Evolutionary conservation across 768 basidiomycete genomes (phyloP), one percentile per base, ranked within the genome.

Genomic region (Auricularia cornea): DNA sequence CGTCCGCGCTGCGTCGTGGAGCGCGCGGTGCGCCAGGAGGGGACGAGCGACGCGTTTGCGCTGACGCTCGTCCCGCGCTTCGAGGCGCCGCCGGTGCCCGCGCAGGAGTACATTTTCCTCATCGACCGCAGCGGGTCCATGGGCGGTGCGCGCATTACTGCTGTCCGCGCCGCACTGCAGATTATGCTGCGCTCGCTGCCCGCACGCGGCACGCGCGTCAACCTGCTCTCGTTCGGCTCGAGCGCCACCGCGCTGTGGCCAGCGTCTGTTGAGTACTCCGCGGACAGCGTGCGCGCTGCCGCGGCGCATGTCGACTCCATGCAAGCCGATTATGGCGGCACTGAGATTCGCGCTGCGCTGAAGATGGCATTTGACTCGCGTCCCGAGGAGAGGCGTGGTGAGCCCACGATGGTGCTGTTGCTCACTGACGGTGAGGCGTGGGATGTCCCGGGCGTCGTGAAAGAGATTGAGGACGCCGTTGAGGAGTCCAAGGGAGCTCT

Each of bases 1-100:
- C 66, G 70, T 10, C 83, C 86, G 2, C 78, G 84, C 10, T 85
- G 84, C 64, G 81, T 86, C 67, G 83, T 79, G 1, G 83, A 86
- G n/a, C 51, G 51, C 6, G 6, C 20, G 16, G 8, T 23, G 8
- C 20, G 16, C 10, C 16, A 52, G 8, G 51, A n/a, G 8, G 23
- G 20, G 10, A n/a, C 26, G 20, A 10, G 10, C 16, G 0, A 71
- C 86, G 73, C 83, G 81, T 33, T 64, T 51, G 32, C 62, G 41
- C 68, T 85, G 32, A 81, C 79, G 0, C 68, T 86, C 23, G 77
- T 87, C 3, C 84, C 85, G 1, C 80, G 77, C 48, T 80, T 82
- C 63, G 69, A 74, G n/a, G 67, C 84, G 3, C 77, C 78, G 1
- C 75, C 76, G 1, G 67, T 83, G 1, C 63, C 63, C 12, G 68